Conservation (phyloP, 345 rosid genomes). For the Gynandropsis gynandra region DNA sequence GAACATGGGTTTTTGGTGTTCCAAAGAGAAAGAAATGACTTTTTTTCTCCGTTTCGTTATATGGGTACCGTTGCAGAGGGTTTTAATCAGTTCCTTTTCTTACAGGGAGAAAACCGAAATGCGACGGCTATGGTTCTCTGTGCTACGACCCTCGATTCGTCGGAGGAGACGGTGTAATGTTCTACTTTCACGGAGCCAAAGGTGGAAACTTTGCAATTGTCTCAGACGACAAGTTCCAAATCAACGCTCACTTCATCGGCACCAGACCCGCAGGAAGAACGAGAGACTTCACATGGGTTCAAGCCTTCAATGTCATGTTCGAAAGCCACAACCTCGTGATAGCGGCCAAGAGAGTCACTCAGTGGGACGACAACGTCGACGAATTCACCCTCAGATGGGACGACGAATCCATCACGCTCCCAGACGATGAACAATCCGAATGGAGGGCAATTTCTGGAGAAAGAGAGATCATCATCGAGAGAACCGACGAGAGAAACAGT, state of each 20-base stretch:
- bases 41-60: not conserved
- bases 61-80: too few species aligned
- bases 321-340: slow-evolving; percentile 57
- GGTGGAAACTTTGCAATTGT: slow-evolving; percentile 84
- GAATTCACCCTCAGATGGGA: slow-evolving; percentile 49
- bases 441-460: slow-evolving; percentile 36
- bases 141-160: slow-evolving; percentile 82
- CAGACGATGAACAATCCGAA: slow-evolving; percentile 55
- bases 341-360: slow-evolving; percentile 44
- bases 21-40: slow-evolving; percentile 6
- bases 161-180: slow-evolving; percentile 84
- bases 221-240: slow-evolving; percentile 66
- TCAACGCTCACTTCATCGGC: slow-evolving; percentile 87
- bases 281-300: slow-evolving; percentile 90
- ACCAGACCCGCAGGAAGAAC: slow-evolving; percentile 67
- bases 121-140: slow-evolving; percentile 71
- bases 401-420: slow-evolving; percentile 45
- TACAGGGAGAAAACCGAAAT: slow-evolving; percentile 66
- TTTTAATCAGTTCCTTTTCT: not conserved
- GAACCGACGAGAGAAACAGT: slow-evolving; percentile 54
- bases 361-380: slow-evolving; percentile 55
- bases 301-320: slow-evolving; percentile 67
- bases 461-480: slow-evolving; percentile 45
- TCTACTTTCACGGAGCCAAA: slow-evolving; percentile 80
- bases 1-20: not conserved